Evolutionary conservation across 1,284 basidiomycete species (phyloP).

Genomic region (Heterobasidion parviporum): DNA sequence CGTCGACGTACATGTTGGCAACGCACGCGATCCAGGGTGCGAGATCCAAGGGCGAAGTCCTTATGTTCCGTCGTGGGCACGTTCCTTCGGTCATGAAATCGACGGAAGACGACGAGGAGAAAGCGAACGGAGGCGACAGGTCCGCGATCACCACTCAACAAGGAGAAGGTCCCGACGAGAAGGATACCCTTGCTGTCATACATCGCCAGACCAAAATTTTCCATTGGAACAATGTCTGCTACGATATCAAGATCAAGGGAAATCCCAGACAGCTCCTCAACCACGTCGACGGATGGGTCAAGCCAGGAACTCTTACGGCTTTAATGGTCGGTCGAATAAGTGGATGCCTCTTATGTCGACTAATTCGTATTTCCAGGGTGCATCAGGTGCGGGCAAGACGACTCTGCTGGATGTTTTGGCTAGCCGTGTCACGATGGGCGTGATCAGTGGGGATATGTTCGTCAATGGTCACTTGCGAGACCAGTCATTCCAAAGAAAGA

Average conservation of each 20-base stretch:
- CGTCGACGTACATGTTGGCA: constrained; percentile 49
- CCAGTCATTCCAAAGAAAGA: constrained; percentile 72
- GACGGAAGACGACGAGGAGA: constrained; percentile 12
- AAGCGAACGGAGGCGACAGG: background rate
- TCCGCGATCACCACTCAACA: background rate
- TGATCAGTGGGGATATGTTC: constrained; percentile 72
- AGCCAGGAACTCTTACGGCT: constrained; percentile 72
- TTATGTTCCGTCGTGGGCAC: constrained; percentile 31
- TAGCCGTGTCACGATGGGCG: constrained; percentile 80
- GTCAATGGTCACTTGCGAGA: constrained; percentile 72
- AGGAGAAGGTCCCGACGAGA: background rate
- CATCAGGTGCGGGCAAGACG: constrained; percentile 49
- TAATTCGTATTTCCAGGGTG: background rate
- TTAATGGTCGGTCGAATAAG: constrained; percentile 30
- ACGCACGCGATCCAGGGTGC: constrained; percentile 46
- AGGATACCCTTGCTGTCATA: constrained; percentile 2
- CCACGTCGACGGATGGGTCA: constrained; percentile 81
- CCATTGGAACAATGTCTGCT: constrained; percentile 40
- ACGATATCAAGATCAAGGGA: constrained; percentile 50
- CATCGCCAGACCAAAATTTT: constrained; percentile 31
- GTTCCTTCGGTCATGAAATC: constrained; percentile 20
- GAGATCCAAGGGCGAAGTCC: constrained; percentile 41
- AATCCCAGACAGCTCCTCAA: constrained; percentile 68
- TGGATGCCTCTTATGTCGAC: background rate
- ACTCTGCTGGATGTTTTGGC: constrained; percentile 84